Base-by-base conservation (phyloP, 371 early-diverging fungal genomes). In the Mucor racemosus region DNA sequence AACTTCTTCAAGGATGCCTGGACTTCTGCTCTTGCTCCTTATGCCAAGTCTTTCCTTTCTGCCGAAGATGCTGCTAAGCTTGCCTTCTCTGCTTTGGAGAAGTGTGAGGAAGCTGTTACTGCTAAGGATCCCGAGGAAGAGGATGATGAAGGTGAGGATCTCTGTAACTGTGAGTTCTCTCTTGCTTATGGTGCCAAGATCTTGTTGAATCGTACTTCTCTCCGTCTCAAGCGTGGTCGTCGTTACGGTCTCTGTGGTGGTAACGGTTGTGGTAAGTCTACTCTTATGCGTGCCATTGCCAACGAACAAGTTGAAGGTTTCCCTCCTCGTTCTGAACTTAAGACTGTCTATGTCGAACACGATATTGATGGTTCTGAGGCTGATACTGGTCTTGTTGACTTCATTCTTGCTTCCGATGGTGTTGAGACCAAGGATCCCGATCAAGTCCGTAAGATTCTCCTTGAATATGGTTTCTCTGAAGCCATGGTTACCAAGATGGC, bases 251-350 rank as follows among this genome's bases (percentile, higher is more conserved):
- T 94, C 36, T 92, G 92, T 80, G 94, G 94, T 60, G 85, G 84
- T 56, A 96, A 94, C 80, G 96, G 95, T 54, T 88, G 91, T 68
- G 96, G 96, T 70, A 96, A 96, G 73, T 88, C 92, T 34, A 95
- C 96, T 41, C 78, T 96, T 40, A 90, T 96, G 91, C 88, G 92
- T 59, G 87, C 95, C 46, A 90, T 96, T 67, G 82, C 92, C 35
- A 72, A 86, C 63, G 91, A 88, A 35, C 86, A 91, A 72, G 84
- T 92, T 34, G 92, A 91, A 61, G 90, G 91, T 44, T 93, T 94
- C 85, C 94, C 93, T 62, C 84, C 88, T 59, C 76, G 81, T 33
- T 90, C 90, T 46, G 86, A 84, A 26, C 84, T 91, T 42, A 86
- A 86, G 66, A 88, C 88, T 15, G 90, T 89, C 36, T 88, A 87